Base-by-base conservation (phyloP, 2,329 filamentous ascomycete genomes). In the Leptographium wingfieldii region DNA sequence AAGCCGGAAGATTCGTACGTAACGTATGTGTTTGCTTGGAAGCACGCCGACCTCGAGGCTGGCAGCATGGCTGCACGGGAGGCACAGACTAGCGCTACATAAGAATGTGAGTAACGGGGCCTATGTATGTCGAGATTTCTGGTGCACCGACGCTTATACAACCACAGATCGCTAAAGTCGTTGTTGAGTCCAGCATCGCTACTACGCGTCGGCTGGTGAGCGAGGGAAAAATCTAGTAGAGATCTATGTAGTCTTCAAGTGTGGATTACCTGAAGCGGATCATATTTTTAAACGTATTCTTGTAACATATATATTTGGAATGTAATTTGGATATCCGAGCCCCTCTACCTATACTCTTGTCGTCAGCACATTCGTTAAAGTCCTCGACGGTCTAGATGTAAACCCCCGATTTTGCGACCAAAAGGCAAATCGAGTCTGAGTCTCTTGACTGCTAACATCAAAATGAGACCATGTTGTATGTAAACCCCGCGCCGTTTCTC, bases 21-120 rank as follows among this genome's bases (percentile, higher is more conserved):
- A 64, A 72, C 71, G 14, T 72, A 70, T 61, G 62, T 67, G 1
- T 73, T 73, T 63, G 66, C 68, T 31, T 70, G 70, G 69, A 64
- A 64, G 57, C 60, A 68, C 58, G 57, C 63, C 9, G 65, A 60
- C 0, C 61, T 68, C 2, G 63, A 57, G 54, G 60, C 58, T 55
- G 67, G 66, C 48, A 65, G 64, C 33, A 64, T 65, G 25, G 65
- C 65, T 35, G 65, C 62, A 22, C 49, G 40, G 55, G 63, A 57
- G 38, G 57, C 66, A 56, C 60, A 65, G 64, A 67, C 53, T 5
- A 54, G 25, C 59, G n/a, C n/a, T n/a, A n/a, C 65, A 67, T 57
- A 62, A 65, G 56, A 61, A 66, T 64, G 69, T 64, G 31, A 12
- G 43, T 22, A 51, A 27, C 10, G 3, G 48, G 27, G 6, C 12